Base-by-base conservation (phyloP, 192 early-diverging fungal species). In the Entomortierella chlamydospora region DNA sequence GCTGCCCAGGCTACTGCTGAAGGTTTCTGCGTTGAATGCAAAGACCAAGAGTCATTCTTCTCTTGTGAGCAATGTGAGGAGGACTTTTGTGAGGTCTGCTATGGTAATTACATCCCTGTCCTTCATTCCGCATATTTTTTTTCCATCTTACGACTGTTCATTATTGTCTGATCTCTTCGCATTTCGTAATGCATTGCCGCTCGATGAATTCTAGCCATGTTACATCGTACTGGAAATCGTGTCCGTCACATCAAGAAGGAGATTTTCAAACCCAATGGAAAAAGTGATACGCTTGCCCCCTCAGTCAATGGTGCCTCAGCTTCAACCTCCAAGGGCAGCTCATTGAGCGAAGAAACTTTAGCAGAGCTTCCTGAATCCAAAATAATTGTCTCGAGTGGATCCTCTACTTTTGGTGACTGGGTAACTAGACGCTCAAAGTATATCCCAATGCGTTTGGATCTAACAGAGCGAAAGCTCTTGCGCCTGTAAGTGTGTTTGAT, bases 11-110 rank as follows among this genome's bases (percentile, higher is more conserved):
- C 81, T 25, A 82, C 87, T 12, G 86, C 81, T 6, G 84, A 89
- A 29, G 96, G 95, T 20, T 94, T 92, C 50, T 97, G 96, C 79
- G 91, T 97, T 51, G 96, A 97, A 71, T 97, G 96, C 85, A 90
- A 87, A 69, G 92, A 93, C 82, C 92, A 93, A 30, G 87, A 91
- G 49, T 83, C 91, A 13, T 80, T 80, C 20, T 71, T 90, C 29
- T 87, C 83, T 68, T 98, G 97, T 83, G 87, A 93, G 56, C 89
- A 95, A 66, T 97, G 96, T 57, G 86, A 83, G 45, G 96, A 93
- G 70, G 83, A 92, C 63, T 98, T 93, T 88, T 98, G 97, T 81
- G 92, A 94, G 69, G 95, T 98, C 29, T 98, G 97, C 69, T 92
- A 86, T 68, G 88, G 86, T 81, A 81, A 70, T 18, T 20, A 22